phyloP scores from a whole-genome alignment of 2,329 filamentous ascomycete species.

The Zalaria sp. region DNA sequence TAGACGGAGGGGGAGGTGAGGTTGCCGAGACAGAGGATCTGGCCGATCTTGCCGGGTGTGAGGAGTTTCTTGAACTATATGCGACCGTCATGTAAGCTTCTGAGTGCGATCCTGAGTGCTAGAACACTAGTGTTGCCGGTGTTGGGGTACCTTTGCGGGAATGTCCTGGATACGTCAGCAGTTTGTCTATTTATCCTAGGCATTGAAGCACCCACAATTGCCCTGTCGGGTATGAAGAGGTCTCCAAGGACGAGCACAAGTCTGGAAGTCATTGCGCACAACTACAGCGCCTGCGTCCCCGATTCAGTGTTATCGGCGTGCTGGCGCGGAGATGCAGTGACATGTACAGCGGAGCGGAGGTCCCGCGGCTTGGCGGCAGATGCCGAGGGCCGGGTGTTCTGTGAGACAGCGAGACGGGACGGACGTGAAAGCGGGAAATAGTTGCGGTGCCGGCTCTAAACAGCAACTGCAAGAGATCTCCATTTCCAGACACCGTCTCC shows the following conservation, averaged over 20 bases:
- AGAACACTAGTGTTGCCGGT: constrained; percentile 2
- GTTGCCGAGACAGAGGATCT: constrained; percentile 45
- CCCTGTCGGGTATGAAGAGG: constrained; percentile 84
- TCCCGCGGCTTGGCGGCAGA: too few species aligned
- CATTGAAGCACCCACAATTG: constrained; percentile 42
- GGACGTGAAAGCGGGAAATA: too few species aligned
- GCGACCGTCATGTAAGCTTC: neutral
- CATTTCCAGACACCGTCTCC: too few species aligned
- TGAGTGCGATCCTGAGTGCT: neutral
- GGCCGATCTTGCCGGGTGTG: constrained; percentile 43
- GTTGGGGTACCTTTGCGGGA: constrained; percentile 58
- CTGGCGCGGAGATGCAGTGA: too few species aligned
- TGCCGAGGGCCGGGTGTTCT: too few species aligned
- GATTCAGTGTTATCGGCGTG: too few species aligned
- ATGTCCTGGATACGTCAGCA: constrained; percentile 44
- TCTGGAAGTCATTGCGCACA: constrained; percentile 54
- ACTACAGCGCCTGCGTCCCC: neutral
- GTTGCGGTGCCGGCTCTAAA: too few species aligned
- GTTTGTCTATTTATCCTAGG: constrained; percentile 1
- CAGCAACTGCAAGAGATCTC: too few species aligned
- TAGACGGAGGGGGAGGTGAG: constrained; percentile 43
- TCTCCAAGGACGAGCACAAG: constrained; percentile 86
- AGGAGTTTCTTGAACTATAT: constrained; percentile 40
- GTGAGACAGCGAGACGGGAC: too few species aligned
- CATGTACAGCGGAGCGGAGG: too few species aligned